Evolutionary conservation across 163 green algal species (phyloP), one percentile per base, ranked within the genome.

Genomic region (Trebouxiophyceae sp.): DNA sequence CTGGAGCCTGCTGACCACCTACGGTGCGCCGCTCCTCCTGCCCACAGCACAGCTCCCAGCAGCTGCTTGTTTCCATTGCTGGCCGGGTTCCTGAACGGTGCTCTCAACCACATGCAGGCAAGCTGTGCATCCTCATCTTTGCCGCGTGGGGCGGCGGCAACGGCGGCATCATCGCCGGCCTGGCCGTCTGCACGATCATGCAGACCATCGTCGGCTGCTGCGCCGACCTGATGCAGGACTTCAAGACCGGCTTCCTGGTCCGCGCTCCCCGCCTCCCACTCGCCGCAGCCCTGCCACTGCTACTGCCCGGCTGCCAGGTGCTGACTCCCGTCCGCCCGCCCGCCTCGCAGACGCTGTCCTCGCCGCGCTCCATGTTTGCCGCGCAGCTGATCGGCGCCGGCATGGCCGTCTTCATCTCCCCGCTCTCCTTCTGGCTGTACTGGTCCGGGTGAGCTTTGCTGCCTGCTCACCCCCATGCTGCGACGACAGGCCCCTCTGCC

Each of bases 41-140:
- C n/a, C 39, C 39, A 50, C 39, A 50, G 39, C 39, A 50, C 39
- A 50, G n/a, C n/a, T n/a, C n/a, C n/a, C n/a, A n/a, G n/a, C n/a
- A n/a, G n/a, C n/a, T n/a, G n/a, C n/a, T n/a, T n/a, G n/a, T n/a
- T n/a, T n/a, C n/a, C n/a, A n/a, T n/a, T n/a, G n/a, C n/a, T n/a
- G n/a, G n/a, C n/a, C n/a, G n/a, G n/a, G n/a, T n/a, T n/a, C n/a
- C n/a, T n/a, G n/a, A n/a, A n/a, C n/a, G n/a, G n/a, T n/a, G n/a
- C n/a, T n/a, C n/a, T n/a, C n/a, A n/a, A n/a, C n/a, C n/a, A n/a
- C n/a, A n/a, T n/a, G 60, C 76, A 8, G 69, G 68, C 30, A 80
- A 84, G 77, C 45, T 83, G 33, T 67, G 58, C 58, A 73, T 84
- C 45, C 69, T 84, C 28, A 54, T 75, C 8, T 83, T 84, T 71